phyloP scores from a whole-genome alignment of 176 grass and related monocot species.

The Bolboschoenus planiculmis region DNA sequence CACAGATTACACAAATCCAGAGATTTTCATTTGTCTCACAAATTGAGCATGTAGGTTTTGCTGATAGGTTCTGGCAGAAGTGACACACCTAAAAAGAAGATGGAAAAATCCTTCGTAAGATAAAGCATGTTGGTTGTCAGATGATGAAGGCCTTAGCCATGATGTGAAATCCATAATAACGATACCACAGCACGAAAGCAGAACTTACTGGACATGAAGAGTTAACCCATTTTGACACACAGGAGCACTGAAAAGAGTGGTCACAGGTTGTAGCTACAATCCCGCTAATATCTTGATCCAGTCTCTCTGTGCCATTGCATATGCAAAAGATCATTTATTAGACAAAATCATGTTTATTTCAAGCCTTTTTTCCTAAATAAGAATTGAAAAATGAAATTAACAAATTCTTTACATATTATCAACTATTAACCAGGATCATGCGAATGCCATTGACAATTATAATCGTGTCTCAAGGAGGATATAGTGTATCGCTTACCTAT shows the following conservation, averaged over 20 bases:
- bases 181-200: neutral
- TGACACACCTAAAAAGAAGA: constrained; percentile 75
- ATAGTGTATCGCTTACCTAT: constrained; percentile 47
- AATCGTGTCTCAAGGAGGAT: neutral
- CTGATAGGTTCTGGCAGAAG: constrained; percentile 70
- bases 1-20: constrained; percentile 96
- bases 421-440: neutral
- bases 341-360: neutral
- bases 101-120: neutral
- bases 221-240: constrained; percentile 79
- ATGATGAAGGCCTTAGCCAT: neutral
- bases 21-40: constrained; percentile 81
- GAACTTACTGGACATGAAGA: constrained; percentile 77
- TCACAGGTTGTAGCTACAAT: constrained; percentile 93
- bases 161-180: neutral
- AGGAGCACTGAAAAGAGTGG: constrained; percentile 90
- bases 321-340: constrained; percentile 19
- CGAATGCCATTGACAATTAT: neutral
- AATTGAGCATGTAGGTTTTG: constrained; percentile 88
- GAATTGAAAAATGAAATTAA: neutral
- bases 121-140: neutral
- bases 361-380: neutral
- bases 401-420: neutral
- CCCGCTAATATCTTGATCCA: constrained; percentile 95
- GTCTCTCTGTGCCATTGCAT: constrained; percentile 54